Conservation (phyloP, 148 eudicot species). For the Pouteria glomerata region DNA sequence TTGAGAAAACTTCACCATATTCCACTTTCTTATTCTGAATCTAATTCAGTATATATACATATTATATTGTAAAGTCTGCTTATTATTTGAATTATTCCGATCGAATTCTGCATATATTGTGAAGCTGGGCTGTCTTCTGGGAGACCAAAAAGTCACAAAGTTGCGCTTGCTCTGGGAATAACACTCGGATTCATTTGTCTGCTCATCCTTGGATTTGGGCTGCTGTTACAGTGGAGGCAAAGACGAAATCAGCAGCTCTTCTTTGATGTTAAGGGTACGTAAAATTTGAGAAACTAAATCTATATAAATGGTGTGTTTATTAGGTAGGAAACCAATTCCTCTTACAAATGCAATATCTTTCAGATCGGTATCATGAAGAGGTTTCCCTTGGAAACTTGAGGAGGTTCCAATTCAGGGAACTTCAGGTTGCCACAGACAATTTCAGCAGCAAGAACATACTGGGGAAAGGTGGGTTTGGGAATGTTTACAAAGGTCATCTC, state of each 20-base stretch:
- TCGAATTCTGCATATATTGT: neutral
- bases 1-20: neutral
- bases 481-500: constrained; percentile 49
- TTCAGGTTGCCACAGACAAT: constrained; percentile 46
- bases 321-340: neutral
- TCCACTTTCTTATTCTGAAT: neutral
- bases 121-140: constrained; percentile 31
- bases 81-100: neutral
- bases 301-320: neutral
- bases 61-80: too few relatives aligned
- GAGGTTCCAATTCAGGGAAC: constrained; percentile 47
- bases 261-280: constrained; percentile 51
- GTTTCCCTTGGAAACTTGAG: constrained; percentile 43
- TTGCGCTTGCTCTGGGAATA: constrained; percentile 54
- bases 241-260: constrained; percentile 47
- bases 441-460: constrained; percentile 52
- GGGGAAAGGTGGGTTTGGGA: constrained; percentile 57
- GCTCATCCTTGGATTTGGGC: constrained; percentile 42
- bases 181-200: constrained; percentile 56
- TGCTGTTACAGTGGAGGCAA: constrained; percentile 51
- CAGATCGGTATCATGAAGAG: constrained; percentile 48
- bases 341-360: neutral
- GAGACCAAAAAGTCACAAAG: constrained; percentile 42
- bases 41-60: too few relatives aligned
- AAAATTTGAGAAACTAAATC: neutral